Evolutionary conservation across 495 filamentous ascomycete species (phyloP).

Genomic region (Chaetomium cochliodes): DNA sequence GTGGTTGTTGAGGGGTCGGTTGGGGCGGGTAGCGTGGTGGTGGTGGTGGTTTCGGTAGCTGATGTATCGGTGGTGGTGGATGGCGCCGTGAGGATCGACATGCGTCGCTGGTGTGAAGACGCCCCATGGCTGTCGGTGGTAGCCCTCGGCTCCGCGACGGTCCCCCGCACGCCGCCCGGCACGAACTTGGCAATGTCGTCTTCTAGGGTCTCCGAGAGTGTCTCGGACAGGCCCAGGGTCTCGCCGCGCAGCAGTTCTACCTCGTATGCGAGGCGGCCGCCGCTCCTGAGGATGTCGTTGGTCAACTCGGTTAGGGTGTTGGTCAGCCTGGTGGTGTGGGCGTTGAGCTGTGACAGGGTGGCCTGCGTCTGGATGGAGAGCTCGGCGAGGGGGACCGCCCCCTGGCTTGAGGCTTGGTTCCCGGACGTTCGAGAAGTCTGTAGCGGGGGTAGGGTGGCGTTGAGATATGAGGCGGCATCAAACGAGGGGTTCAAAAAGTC

Average conservation of each 20-base stretch:
- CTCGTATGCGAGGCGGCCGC: conserved; percentile 85
- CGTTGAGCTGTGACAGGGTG: conserved; percentile 78
- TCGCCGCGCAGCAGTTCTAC: conserved; percentile 92
- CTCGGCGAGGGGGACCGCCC: conserved; percentile 66
- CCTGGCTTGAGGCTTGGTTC: conserved; percentile 28
- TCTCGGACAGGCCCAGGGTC: conserved; percentile 70
- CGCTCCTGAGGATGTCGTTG: conserved; percentile 88
- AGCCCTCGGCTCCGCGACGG: conserved; percentile 19
- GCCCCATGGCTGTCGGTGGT: conserved; percentile 12
- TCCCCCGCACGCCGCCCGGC: conserved; percentile 47
- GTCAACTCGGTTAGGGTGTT: conserved; percentile 81
- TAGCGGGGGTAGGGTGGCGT: conserved; percentile 66
- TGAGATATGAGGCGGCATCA: conserved; percentile 78
- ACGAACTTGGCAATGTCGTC: conserved; percentile 70
- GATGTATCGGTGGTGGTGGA: not conserved
- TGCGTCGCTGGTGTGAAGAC: conserved; percentile 32
- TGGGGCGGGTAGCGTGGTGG: not conserved
- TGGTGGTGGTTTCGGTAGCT: not conserved
- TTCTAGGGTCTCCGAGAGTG: conserved; percentile 66
- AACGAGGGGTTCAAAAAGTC: conserved; percentile 73
- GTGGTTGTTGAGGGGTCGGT: conserved; percentile 5
- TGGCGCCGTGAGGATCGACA: conserved; percentile 6
- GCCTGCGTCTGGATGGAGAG: conserved; percentile 79
- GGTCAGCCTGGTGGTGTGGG: conserved; percentile 82
- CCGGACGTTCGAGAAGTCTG: conserved; percentile 36